phyloP scores from a whole-genome alignment of 1,284 basidiomycete species.

The Ganoderma lucidum region DNA sequence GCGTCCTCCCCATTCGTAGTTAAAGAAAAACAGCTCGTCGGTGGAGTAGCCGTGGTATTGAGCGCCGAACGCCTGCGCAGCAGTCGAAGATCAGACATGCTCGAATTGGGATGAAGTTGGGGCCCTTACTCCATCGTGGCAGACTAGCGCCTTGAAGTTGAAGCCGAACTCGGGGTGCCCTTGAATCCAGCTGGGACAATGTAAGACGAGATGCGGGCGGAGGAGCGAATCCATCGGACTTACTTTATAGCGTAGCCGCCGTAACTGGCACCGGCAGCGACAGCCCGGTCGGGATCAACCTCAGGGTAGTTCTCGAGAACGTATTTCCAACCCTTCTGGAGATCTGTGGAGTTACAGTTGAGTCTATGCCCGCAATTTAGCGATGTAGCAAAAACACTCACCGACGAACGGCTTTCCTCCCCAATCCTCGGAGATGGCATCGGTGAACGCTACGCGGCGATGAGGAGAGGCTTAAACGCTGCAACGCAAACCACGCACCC shows the following conservation, averaged over 20 bases:
- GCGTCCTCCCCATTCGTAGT: conserved; percentile 84
- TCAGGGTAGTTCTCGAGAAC: conserved; percentile 77
- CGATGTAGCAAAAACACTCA: neutral
- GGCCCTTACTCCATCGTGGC: conserved; percentile 81
- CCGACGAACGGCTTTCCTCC: conserved; percentile 82
- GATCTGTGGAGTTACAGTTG: conserved; percentile 51
- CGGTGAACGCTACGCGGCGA: conserved; percentile 69
- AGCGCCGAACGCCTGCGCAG: conserved; percentile 68
- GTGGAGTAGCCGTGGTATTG: conserved; percentile 82
- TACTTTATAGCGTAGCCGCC: conserved; percentile 89
- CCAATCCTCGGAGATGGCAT: conserved; percentile 83
- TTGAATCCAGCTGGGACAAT: conserved; percentile 83
- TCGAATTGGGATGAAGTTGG: conserved; percentile 15
- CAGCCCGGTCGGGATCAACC: conserved; percentile 83
- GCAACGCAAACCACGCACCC: conserved; percentile 48
- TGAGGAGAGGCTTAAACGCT: neutral
- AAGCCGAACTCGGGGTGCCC: conserved; percentile 88
- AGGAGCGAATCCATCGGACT: conserved; percentile 26
- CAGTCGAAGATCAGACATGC: conserved; percentile 17
- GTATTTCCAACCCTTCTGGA: conserved; percentile 80
- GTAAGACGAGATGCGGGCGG: conserved; percentile 20
- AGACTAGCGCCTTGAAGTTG: conserved; percentile 89
- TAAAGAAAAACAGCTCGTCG: conserved; percentile 89
- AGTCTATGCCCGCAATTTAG: neutral
- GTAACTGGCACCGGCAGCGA: conserved; percentile 84